These are phyloP conservation scores for Pseudonitzschia multistriata DNA, from an alignment of 108 stramenopile genomes.

Conservation along the genomic window DNA sequence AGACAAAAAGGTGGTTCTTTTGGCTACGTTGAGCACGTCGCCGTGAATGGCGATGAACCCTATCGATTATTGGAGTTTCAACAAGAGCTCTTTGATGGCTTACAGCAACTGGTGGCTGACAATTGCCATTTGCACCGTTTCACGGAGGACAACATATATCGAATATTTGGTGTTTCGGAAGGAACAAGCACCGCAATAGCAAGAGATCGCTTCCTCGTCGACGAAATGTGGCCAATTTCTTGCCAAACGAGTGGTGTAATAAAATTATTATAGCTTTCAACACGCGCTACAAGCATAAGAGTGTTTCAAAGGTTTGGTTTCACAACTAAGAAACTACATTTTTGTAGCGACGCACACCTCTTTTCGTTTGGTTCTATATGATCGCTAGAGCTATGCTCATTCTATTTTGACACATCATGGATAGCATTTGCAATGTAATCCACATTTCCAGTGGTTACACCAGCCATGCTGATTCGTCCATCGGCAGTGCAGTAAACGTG, in stretches of 20 bases:
- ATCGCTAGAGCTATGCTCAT: background rate
- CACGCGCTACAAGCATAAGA: background rate
- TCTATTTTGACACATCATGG: constrained; percentile 87
- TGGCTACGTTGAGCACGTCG: constrained; percentile 78
- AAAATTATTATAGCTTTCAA: constrained; percentile 18
- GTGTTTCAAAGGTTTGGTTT: background rate
- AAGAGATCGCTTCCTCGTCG: constrained; percentile 48
- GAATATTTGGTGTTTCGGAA: constrained; percentile 19
- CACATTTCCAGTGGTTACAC: constrained; percentile 94
- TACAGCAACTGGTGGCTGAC: constrained; percentile 73
- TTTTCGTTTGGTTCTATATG: background rate
- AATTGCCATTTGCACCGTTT: constrained; percentile 82
- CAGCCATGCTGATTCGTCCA: constrained; percentile 99
- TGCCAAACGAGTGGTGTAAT: constrained; percentile 53
- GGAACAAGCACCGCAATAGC: background rate
- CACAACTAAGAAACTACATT: background rate
- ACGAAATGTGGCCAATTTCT: constrained; percentile 63
- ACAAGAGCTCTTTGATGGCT: constrained; percentile 58
- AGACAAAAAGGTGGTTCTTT: constrained; percentile 58
- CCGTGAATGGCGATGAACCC: constrained; percentile 46
- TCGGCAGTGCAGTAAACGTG: constrained; percentile 97
- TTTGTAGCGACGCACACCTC: no score
- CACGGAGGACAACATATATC: constrained; percentile 48
- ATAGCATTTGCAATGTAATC: constrained; percentile 94
- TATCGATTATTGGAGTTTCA: constrained; percentile 43